Evolutionary conservation across 768 basidiomycete species (phyloP), one percentile per base, ranked within the genome.

Genomic region (Leucosporidium scottii): DNA sequence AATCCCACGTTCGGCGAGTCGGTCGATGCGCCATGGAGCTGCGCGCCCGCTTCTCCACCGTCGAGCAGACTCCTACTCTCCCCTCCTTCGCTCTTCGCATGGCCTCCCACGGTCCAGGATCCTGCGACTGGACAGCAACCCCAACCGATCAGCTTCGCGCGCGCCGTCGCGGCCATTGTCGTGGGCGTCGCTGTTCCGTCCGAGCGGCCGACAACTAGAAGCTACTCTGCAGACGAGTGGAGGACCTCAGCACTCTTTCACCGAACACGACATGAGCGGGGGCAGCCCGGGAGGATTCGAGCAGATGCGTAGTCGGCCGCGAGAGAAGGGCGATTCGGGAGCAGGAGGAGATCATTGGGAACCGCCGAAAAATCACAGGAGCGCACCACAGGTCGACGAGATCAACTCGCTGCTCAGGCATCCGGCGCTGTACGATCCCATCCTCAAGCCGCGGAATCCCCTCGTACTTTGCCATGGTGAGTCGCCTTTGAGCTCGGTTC

Each of bases 401-500:
- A 61, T 73, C 60, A 73, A 69, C 61, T 50, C 39, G 51, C 78
- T 97, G 6, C 84, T 96, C 74, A 80, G 81, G 57, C 85, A 90
- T 73, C 91, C 93, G 4, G 82, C 85, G 0, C 81, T 98, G 34
- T 88, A 84, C 72, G 85, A 93, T 69, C 91, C 90, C 0, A 72
- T 88, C 5, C 83, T 90, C 71, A 83, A 82, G 7, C 92, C 96
- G 3, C 86, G 94, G 9, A 85, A 90, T 77, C 91, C 92, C 1
- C 87, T 99, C 65, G 91, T 94, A 4, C 83, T 98, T n/a, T 96
- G 91, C 76, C 94, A 99, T 79, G 94, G 93, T 91, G 49, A 62
- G 61, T 74, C 77, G 47, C 53, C n/a, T n/a, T n/a, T n/a, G n/a
- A n/a, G n/a, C n/a, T n/a, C n/a, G n/a, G n/a, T n/a, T n/a, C n/a